These are phyloP conservation scores for Micractinium sp. DNA, from an alignment of 139 green algal species.

Conservation along the genomic window DNA sequence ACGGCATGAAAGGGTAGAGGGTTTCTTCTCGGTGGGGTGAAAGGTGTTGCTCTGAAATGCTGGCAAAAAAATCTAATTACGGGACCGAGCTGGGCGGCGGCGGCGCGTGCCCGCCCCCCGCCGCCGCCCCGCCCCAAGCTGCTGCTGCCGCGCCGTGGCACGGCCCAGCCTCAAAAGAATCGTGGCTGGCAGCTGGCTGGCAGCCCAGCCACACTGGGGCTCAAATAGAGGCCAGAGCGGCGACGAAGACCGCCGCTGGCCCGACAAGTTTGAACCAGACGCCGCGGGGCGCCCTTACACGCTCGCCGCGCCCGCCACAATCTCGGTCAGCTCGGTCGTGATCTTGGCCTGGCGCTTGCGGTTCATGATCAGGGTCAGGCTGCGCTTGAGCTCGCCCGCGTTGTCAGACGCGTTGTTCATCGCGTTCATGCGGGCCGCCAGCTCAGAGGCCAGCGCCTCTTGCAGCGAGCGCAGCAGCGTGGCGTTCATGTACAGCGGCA, in stretches of 20 bases:
- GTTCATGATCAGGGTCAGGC: slow-evolving; percentile 94
- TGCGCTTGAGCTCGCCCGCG: slow-evolving; percentile 92
- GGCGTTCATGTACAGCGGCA: slow-evolving; percentile 99
- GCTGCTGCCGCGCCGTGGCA: neutral
- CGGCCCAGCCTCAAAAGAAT: neutral
- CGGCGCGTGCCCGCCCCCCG: neutral
- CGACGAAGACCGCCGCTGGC: neutral
- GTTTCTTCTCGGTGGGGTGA: slow-evolving; percentile 14
- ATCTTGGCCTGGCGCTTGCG: slow-evolving; percentile 93
- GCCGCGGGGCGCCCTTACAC: neutral
- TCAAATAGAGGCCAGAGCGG: neutral
- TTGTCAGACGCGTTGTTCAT: slow-evolving; percentile 98
- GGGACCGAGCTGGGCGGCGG: neutral
- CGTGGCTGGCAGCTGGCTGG: too few relatives aligned
- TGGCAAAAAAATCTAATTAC: slow-evolving; percentile 6
- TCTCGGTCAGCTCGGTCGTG: slow-evolving; percentile 64
- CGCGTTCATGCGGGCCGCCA: slow-evolving; percentile 99
- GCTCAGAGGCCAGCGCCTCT: slow-evolving; percentile 96
- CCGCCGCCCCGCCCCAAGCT: neutral
- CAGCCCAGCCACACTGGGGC: neutral
- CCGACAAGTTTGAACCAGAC: neutral
- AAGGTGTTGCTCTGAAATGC: neutral
- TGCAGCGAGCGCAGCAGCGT: slow-evolving; percentile 83
- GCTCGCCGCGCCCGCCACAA: neutral
- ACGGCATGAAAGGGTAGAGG: neutral